Percentiles rank a stretch among this genome's conserved stretches.
These are phyloP conservation scores for Penicillium psychrosexuale DNA, from an alignment of 2,329 filamentous ascomycete genomes.

Conservation along the genomic window DNA sequence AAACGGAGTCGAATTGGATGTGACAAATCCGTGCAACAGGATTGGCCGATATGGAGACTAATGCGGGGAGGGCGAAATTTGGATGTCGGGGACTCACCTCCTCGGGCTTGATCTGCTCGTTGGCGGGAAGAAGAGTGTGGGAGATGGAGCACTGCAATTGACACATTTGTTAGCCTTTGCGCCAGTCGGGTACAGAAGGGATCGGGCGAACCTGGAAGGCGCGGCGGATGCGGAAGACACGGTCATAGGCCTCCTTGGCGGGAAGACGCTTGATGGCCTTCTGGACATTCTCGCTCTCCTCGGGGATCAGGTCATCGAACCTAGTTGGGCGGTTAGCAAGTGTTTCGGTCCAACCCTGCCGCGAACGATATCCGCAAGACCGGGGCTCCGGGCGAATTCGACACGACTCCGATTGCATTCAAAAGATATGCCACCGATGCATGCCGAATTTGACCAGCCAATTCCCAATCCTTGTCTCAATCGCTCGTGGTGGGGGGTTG, in stretches of 20 bases:
- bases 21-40: constrained; percentile 39
- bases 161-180: constrained; percentile 20
- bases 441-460: not conserved
- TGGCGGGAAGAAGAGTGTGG: constrained; percentile 62
- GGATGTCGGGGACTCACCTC: constrained; percentile 51
- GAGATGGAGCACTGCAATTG: constrained; percentile 59
- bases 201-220: constrained; percentile 70
- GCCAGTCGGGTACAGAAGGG: constrained; percentile 6
- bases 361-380: constrained; percentile 14
- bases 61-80: constrained; percentile 28
- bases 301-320: constrained; percentile 89
- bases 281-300: constrained; percentile 85
- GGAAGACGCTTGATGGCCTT: constrained; percentile 86
- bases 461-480: constrained; percentile 4
- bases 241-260: constrained; percentile 89
- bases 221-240: constrained; percentile 93
- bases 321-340: constrained; percentile 49
- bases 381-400: constrained; percentile 13
- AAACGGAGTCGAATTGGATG: constrained; percentile 5
- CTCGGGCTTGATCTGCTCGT: constrained; percentile 65
- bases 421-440: not conserved
- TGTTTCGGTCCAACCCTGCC: constrained; percentile 2
- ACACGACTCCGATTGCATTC: constrained; percentile 6
- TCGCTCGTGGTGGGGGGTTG: constrained; percentile 11
- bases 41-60: constrained; percentile 30